Evolutionary conservation across 441 rosid species (phyloP).

Genomic region (Raphanus hybrid): DNA sequence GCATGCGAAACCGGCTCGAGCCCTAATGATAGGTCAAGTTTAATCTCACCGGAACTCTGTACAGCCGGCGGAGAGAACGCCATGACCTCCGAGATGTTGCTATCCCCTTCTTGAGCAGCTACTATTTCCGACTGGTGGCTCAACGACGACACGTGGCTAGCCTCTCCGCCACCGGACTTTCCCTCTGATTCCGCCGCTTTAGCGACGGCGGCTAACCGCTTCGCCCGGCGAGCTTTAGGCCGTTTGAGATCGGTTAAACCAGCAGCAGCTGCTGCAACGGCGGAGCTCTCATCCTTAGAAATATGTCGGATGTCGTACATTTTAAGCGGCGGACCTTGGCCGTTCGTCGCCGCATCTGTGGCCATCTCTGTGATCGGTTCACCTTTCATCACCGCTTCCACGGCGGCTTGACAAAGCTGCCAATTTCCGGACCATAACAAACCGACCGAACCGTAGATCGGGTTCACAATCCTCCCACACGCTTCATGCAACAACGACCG

Average conservation of each 20-base stretch:
- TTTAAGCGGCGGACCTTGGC: constrained; percentile 78
- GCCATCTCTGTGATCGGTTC: constrained; percentile 69
- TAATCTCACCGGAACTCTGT: constrained; percentile 26
- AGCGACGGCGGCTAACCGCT: background rate
- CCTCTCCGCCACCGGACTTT: constrained; percentile 39
- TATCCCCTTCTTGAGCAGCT: constrained; percentile 52
- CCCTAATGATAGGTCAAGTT: constrained; percentile 48
- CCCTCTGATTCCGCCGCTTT: constrained; percentile 23
- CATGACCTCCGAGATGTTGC: constrained; percentile 29
- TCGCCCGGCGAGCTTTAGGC: constrained; percentile 57
- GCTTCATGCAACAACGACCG: constrained; percentile 76
- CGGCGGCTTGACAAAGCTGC: constrained; percentile 78
- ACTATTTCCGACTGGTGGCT: constrained; percentile 40
- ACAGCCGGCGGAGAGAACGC: constrained; percentile 13
- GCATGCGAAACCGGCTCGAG: constrained; percentile 47
- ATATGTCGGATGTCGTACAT: constrained; percentile 87
- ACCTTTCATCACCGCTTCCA: constrained; percentile 68
- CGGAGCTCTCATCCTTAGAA: constrained; percentile 68
- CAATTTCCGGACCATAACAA: constrained; percentile 50
- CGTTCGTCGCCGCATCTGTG: constrained; percentile 66
- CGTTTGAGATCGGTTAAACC: constrained; percentile 44
- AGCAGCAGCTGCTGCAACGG: background rate
- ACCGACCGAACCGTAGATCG: constrained; percentile 69
- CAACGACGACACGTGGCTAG: constrained; percentile 67
- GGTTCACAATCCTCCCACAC: constrained; percentile 78